A percentile compares a stretch with the other conserved stretches of the same genome.
Conservation (phyloP, 169 alveolate genomes). For the Amoebophrya sp. region DNA sequence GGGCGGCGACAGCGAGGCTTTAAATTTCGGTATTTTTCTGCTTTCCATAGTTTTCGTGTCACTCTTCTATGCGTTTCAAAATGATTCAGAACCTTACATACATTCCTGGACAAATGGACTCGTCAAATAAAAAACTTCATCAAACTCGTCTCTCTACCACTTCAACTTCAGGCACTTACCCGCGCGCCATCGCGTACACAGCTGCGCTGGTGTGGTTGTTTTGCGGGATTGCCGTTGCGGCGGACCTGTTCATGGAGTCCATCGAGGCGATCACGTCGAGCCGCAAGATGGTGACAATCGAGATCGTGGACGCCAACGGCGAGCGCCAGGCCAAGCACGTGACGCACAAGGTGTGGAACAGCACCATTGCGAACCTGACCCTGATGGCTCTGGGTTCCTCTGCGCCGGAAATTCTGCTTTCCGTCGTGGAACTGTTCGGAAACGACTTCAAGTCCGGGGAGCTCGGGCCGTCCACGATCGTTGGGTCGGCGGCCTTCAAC, state of each 20-base stretch:
- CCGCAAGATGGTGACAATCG: background rate
- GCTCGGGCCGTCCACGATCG: background rate
- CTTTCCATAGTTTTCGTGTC: too few species aligned
- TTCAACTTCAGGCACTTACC: background rate
- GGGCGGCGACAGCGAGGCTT: background rate
- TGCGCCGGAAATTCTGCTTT: background rate
- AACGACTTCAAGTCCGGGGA: background rate
- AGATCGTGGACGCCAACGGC: background rate
- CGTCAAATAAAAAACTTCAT: too few species aligned
- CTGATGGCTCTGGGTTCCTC: constrained; percentile 14
- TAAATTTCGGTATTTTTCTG: background rate
- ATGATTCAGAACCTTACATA: too few species aligned
- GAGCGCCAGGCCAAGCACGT: background rate
- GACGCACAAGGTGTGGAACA: background rate
- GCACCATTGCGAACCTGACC: constrained; percentile 19
- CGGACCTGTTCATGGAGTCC: background rate
- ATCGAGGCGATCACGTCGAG: background rate
- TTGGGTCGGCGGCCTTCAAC: background rate
- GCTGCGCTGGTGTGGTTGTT: background rate
- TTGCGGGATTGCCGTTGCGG: background rate
- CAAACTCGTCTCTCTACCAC: too few species aligned
- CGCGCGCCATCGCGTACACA: background rate
- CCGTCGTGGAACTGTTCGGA: background rate
- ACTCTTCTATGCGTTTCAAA: too few species aligned
- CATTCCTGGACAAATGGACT: too few species aligned